Conservation (phyloP, 78 protist species). For the Cyanophora paradoxa region DNA sequence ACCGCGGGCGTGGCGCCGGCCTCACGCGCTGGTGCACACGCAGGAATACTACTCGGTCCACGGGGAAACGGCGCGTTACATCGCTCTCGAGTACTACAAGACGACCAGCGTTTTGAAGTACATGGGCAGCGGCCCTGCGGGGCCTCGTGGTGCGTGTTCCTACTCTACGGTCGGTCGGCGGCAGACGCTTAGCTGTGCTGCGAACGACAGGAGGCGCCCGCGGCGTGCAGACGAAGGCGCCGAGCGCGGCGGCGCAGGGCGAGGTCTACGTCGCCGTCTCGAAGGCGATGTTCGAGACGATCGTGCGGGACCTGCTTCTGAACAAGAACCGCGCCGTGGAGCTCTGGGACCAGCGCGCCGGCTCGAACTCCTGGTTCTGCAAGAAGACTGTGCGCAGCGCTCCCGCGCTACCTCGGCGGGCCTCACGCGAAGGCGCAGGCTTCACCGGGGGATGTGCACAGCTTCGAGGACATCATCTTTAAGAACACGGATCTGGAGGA, state of each 20-base stretch:
- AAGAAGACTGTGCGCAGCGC: too few species aligned
- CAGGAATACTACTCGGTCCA: slow-evolving; percentile 32
- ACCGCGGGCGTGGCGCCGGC: too few species aligned
- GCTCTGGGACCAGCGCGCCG: slow-evolving; percentile 4
- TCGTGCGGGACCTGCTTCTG: slow-evolving; percentile 27
- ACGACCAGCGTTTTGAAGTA: slow-evolving; percentile 18
- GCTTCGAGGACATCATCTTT: slow-evolving; percentile 39
- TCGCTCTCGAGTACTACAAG: slow-evolving; percentile 32
- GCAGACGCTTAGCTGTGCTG: too few species aligned
- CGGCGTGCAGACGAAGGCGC: too few species aligned
- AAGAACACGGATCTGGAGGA: not conserved
- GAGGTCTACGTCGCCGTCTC: slow-evolving; percentile 17
- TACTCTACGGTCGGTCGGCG: too few species aligned
- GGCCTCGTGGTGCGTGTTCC: too few species aligned
- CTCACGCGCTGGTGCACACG: too few species aligned
- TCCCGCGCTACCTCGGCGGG: too few species aligned
- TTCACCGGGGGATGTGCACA: slow-evolving; percentile 49
- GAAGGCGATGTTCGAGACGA: slow-evolving; percentile 13
- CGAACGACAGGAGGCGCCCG: too few species aligned
- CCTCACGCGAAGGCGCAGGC: too few species aligned
- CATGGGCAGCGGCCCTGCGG: too few species aligned
- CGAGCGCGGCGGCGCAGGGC: not conserved
- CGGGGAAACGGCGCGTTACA: slow-evolving; percentile 40
- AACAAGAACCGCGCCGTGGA: slow-evolving; percentile 23
- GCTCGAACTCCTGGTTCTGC: too few species aligned